A percentile compares a stretch with the other conserved stretches of the same genome.
These are phyloP conservation scores for Gossypium schwendimanii DNA, from an alignment of 441 rosid species.

Conservation along the genomic window DNA sequence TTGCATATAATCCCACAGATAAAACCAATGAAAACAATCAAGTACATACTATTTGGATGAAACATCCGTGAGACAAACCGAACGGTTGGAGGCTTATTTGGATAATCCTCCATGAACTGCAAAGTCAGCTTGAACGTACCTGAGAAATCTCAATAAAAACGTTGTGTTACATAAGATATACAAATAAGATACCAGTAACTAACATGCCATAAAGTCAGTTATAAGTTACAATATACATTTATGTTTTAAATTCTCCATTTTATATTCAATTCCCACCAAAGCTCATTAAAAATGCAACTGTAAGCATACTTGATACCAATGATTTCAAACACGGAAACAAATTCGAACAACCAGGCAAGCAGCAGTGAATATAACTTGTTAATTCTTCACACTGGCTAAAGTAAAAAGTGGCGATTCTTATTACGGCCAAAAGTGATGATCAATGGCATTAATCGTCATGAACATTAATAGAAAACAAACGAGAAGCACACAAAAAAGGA, in stretches of 20 bases:
- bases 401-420: not conserved
- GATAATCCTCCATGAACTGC: constrained; percentile 48
- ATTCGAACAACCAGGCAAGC: not conserved
- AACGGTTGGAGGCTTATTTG: constrained; percentile 50
- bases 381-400: not conserved
- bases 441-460: not conserved
- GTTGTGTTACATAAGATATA: not conserved
- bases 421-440: not conserved
- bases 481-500: not conserved
- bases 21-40: not conserved
- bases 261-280: not conserved
- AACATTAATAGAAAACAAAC: not conserved
- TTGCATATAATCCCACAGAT: not conserved
- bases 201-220: too few species aligned
- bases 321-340: not conserved
- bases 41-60: constrained; percentile 42
- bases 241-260: not conserved
- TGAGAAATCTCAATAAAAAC: constrained; percentile 17
- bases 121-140: constrained; percentile 47
- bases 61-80: constrained; percentile 48
- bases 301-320: not conserved
- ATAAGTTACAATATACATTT: not conserved
- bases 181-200: not conserved
- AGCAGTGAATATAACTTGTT: not conserved
- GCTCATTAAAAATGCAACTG: not conserved